phyloP scores from a whole-genome alignment of 2,329 filamentous ascomycete species.

The Aspergillus calidoustus region DNA sequence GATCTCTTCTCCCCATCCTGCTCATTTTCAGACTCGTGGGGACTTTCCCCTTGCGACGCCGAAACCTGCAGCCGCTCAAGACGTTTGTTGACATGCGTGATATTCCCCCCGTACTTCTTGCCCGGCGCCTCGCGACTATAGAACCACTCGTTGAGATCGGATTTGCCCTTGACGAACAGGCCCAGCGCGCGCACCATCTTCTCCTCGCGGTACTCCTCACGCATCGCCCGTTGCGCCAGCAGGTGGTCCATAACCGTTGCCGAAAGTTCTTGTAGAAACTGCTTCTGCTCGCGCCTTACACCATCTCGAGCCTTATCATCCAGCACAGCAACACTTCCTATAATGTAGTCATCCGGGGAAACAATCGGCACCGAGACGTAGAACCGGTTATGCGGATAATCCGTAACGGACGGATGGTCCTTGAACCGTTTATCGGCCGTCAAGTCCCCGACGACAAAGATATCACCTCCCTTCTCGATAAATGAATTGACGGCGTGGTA shows the following conservation, averaged over 20 bases:
- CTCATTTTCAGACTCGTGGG: background rate
- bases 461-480: background rate
- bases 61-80: background rate
- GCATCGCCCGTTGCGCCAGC: conserved; percentile 25
- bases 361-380: background rate
- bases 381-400: background rate
- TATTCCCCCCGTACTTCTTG: background rate
- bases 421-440: background rate
- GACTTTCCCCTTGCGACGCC: background rate
- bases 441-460: background rate
- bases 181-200: conserved; percentile 29
- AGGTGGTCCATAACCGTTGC: conserved; percentile 28
- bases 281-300: background rate
- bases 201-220: conserved; percentile 28
- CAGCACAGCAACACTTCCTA: background rate
- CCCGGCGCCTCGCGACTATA: conserved; percentile 9
- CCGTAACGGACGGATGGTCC: background rate
- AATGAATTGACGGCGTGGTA: background rate
- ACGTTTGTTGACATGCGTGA: background rate
- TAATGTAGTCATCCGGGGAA: background rate
- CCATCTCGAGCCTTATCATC: background rate
- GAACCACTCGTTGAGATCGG: conserved; percentile 25
- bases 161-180: conserved; percentile 28
- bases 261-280: conserved; percentile 23
- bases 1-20: too few relatives aligned